Percentiles rank a stretch among this genome's conserved stretches.
Conservation (phyloP, 1,284 basidiomycete genomes). For the Ustanciosporium gigantosporum region DNA sequence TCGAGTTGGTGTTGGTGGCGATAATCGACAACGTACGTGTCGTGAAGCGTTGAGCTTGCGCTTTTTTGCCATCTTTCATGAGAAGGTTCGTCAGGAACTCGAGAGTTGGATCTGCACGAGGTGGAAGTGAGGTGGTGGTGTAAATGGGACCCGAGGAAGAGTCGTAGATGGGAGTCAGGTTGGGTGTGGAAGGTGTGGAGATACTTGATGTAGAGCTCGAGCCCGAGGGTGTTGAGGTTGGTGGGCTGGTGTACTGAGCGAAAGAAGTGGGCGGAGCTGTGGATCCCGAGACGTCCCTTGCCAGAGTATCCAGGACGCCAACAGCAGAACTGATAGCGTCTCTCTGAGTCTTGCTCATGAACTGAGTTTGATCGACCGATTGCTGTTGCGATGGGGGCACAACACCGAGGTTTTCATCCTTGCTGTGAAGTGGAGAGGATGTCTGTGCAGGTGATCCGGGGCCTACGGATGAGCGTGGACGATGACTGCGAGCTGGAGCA, state of each 20-base stretch:
- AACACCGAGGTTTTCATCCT: too few relatives aligned
- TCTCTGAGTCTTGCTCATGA: conserved; percentile 17
- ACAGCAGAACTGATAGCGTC: conserved; percentile 26
- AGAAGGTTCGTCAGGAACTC: conserved; percentile 60
- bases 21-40: conserved; percentile 54
- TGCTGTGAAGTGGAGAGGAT: too few relatives aligned
- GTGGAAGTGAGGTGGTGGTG: conserved; percentile 34
- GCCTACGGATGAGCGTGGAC: conserved; percentile 8
- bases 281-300: conserved; percentile 9
- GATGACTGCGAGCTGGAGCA: conserved; percentile 13
- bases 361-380: too few relatives aligned
- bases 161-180: conserved; percentile 5
- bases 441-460: conserved; percentile 1
- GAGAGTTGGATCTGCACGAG: conserved; percentile 53
- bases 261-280: too few relatives aligned
- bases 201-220: not conserved
- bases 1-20: conserved; percentile 49
- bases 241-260: too few relatives aligned
- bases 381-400: too few relatives aligned
- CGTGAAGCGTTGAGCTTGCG: conserved; percentile 56
- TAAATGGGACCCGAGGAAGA: conserved; percentile 17
- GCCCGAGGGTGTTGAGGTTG: too few relatives aligned
- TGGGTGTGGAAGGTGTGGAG: not conserved
- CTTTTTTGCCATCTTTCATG: conserved; percentile 63
- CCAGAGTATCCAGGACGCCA: conserved; percentile 19